These are phyloP conservation scores for Mallotus repandus DNA, from an alignment of 441 rosid species.

Conservation along the genomic window DNA sequence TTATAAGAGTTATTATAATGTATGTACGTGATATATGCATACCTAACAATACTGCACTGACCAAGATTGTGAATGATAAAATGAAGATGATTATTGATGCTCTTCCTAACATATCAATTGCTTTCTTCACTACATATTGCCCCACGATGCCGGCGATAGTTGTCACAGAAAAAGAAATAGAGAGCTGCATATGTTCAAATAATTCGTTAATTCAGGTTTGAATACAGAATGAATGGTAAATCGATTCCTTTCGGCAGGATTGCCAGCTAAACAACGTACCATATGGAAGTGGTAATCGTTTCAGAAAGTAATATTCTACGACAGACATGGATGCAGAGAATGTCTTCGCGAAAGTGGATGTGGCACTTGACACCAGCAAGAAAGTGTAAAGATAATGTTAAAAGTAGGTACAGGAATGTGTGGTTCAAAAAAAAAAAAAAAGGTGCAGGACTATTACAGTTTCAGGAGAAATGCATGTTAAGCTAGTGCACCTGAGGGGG, in stretches of 20 bases:
- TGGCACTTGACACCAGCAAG: constrained; percentile 54
- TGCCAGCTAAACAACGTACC: constrained; percentile 15
- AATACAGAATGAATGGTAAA: neutral
- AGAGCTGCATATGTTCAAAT: neutral
- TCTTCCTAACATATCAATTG: constrained; percentile 46
- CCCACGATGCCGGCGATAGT: too few species aligned
- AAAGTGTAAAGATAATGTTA: neutral
- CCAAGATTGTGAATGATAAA: constrained; percentile 48
- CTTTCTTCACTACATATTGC: constrained; percentile 36
- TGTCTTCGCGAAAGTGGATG: constrained; percentile 58
- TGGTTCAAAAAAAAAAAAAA: too few species aligned
- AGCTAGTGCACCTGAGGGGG: constrained; percentile 49
- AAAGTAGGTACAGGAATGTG: too few species aligned
- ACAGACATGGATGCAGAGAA: constrained; percentile 65
- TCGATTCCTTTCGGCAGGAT: neutral
- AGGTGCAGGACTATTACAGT: neutral
- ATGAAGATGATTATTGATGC: constrained; percentile 63
- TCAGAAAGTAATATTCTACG: constrained; percentile 48
- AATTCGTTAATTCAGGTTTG: neutral
- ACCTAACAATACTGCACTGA: constrained; percentile 52
- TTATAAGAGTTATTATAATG: too few species aligned
- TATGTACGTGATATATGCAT: neutral
- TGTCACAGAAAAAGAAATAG: too few species aligned
- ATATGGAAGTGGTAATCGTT: constrained; percentile 49
- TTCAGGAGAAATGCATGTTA: neutral